Conservation (phyloP, 768 basidiomycete species). For the Tephrocybe sp. region DNA sequence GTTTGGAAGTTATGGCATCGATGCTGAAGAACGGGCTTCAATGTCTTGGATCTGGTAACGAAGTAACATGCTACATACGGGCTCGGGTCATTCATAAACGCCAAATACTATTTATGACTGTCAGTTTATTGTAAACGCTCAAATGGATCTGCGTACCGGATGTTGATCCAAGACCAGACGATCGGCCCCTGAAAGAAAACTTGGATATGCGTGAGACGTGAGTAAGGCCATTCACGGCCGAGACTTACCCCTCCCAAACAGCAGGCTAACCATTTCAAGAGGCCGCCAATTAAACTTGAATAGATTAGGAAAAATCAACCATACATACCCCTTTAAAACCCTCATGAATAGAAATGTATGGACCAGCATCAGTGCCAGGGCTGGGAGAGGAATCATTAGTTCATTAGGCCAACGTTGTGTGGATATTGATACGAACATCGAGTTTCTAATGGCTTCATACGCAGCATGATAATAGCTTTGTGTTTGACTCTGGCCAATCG, state of each 20-base stretch:
- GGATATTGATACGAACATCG: slow-evolving; percentile 29
- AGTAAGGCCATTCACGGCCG: neutral
- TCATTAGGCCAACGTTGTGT: slow-evolving; percentile 11
- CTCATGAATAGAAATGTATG: slow-evolving; percentile 47
- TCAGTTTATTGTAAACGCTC: neutral
- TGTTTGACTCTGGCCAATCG: slow-evolving; percentile 52
- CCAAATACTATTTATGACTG: slow-evolving; percentile 39
- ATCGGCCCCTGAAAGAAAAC: slow-evolving; percentile 56
- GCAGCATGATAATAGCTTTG: slow-evolving; percentile 57
- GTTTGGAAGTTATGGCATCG: slow-evolving; percentile 37
- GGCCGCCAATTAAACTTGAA: slow-evolving; percentile 6
- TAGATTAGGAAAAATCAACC: slow-evolving; percentile 26
- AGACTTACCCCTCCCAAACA: slow-evolving; percentile 48
- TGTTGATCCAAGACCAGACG: slow-evolving; percentile 65
- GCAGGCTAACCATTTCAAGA: slow-evolving; percentile 30
- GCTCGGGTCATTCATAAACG: slow-evolving; percentile 38
- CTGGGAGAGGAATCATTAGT: slow-evolving; percentile 63
- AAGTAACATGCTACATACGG: slow-evolving; percentile 28
- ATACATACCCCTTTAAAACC: slow-evolving; percentile 53
- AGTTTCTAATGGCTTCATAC: slow-evolving; percentile 40
- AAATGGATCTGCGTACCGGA: slow-evolving; percentile 24
- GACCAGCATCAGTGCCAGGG: slow-evolving; percentile 65
- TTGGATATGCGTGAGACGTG: slow-evolving; percentile 9
- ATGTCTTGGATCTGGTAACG: neutral
- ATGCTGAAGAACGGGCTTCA: slow-evolving; percentile 23